Evolutionary conservation across 1,284 basidiomycete species (phyloP), one percentile per base, ranked within the genome.

Genomic region (Ceratobasidium sp.): DNA sequence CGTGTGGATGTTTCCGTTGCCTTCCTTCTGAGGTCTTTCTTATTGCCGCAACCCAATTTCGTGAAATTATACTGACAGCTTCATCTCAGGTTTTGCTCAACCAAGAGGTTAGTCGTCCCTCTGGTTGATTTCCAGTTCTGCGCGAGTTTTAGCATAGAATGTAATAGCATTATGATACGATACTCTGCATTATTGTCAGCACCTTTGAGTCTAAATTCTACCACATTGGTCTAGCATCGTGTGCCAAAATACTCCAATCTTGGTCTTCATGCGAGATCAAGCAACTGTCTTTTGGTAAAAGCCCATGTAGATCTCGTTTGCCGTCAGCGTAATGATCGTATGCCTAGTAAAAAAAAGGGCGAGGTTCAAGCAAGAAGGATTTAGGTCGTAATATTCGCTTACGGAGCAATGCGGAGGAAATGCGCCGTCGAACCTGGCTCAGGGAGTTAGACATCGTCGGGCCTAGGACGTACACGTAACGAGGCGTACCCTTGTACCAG

Each of bases 351-450:
- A 39, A 77, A 48, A 39, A 41, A 8, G 31, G 82, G 88, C 82
- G 29, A 16, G 14, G 48, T 24, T 49, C 6, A 48, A 63, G 16
- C 22, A 19, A 11, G 9, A 61, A 1, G 24, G 16, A 16, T 5
- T 16, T 16, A 14, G 22, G 29, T 8, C 2, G 58, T 39, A 48
- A 31, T 14, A 43, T n/a, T 54, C 16, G 54, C 92, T 94, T 96
- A 82, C 58, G 95, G 95, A 22, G 93, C 93, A 80, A 98, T 97
- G 37, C 95, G 88, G 79, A 96, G 81, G 82, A 97, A 94, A 82
- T 97, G 95, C 2, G 95, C 95, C 0, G 93, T 94, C 1, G 94
- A 94, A 59, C 94, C 94, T 94, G 77, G 19, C 68, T 48, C 8
- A 53, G 3, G 51, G 22, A 24, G 22, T 64, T 58, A 37, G 22